These are phyloP conservation scores for Henckelia pumila DNA, from an alignment of 257 asterid species.

Conservation along the genomic window DNA sequence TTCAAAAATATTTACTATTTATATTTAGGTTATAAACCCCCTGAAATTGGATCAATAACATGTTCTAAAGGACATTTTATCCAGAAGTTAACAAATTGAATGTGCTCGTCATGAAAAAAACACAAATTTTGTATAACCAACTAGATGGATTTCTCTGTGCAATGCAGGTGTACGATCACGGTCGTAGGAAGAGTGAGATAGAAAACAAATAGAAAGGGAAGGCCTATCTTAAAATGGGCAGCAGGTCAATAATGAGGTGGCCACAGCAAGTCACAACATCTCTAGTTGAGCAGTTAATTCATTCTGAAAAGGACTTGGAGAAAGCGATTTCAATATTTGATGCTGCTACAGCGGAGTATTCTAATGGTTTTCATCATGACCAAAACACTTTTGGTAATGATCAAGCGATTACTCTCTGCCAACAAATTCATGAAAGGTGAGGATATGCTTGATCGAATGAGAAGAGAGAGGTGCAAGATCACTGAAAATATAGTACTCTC, in stretches of 20 bases:
- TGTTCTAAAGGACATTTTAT: neutral
- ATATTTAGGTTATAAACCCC: neutral
- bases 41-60: neutral
- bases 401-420: slow-evolving; percentile 62
- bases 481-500: slow-evolving; percentile 66
- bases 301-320: slow-evolving; percentile 68
- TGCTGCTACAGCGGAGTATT: slow-evolving; percentile 83
- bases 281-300: slow-evolving; percentile 69
- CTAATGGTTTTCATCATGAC: slow-evolving; percentile 72
- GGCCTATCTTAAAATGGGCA: slow-evolving; percentile 32
- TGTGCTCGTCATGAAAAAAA: neutral
- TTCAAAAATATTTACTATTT: neutral
- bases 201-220: neutral
- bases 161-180: neutral
- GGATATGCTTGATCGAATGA: slow-evolving; percentile 70
- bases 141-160: neutral
- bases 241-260: slow-evolving; percentile 58
- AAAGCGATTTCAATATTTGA: slow-evolving; percentile 75
- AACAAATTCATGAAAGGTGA: slow-evolving; percentile 62
- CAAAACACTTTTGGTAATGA: slow-evolving; percentile 54
- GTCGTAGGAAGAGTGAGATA: neutral
- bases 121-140: neutral
- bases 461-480: slow-evolving; percentile 56
- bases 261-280: slow-evolving; percentile 70
- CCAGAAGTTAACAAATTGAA: neutral